These are phyloP conservation scores for Plectranthus barbatus DNA, from an alignment of 257 asterid genomes.

Conservation along the genomic window DNA sequence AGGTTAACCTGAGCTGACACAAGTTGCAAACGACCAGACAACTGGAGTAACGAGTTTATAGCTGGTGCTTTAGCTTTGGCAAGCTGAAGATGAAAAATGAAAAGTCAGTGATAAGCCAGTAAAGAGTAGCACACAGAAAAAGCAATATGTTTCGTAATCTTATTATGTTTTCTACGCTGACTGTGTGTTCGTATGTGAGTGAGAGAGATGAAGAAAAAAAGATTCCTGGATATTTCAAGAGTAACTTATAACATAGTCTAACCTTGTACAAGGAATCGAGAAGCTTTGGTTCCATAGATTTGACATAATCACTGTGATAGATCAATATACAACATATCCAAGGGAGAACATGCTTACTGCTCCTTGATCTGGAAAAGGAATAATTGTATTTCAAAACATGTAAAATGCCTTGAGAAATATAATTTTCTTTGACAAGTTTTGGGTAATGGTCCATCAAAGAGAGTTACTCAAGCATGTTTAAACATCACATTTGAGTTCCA, in stretches of 20 bases:
- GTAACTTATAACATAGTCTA: conserved; percentile 2
- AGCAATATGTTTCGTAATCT: neutral
- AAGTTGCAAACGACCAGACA: conserved; percentile 88
- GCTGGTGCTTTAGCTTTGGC: conserved; percentile 51
- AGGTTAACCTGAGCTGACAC: conserved; percentile 70
- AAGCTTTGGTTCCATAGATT: conserved; percentile 56
- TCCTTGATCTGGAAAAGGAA: conserved; percentile 40
- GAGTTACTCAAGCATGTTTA: too few relatives aligned
- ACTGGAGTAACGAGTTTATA: conserved; percentile 46
- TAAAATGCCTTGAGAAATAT: neutral
- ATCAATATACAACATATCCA: conserved; percentile 73
- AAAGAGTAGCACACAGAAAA: neutral
- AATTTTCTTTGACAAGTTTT: neutral
- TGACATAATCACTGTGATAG: conserved; percentile 50
- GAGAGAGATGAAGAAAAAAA: neutral
- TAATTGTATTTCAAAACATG: neutral
- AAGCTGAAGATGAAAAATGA: conserved; percentile 37
- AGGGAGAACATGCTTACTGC: conserved; percentile 56
- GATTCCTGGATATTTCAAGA: neutral
- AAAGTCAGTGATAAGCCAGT: neutral
- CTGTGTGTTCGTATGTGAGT: neutral
- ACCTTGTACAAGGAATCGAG: conserved; percentile 81
- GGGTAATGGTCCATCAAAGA: neutral
- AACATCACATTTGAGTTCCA: neutral
- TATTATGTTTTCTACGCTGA: neutral